Base-by-base conservation (phyloP, 306 rosid genomes). In the Psophocarpus tetragonolobus region DNA sequence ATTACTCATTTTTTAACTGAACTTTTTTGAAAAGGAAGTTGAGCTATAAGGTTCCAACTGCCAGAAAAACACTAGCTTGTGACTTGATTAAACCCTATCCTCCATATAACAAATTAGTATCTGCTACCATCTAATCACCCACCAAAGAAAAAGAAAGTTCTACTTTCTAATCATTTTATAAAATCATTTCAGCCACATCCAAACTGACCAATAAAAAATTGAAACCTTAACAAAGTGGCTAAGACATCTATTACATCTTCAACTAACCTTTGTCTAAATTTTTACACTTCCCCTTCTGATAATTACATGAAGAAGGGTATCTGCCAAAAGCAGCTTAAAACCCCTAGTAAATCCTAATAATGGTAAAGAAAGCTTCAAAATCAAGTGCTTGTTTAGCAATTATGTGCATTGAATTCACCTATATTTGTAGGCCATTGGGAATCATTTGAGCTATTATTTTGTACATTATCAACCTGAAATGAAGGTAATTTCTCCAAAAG, bases 81-180 rank as follows among this genome's bases (percentile, higher is more conserved):
- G 82, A 82, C 67, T 82, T 87, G 74, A 78, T 77, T 82, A 90
- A 82, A 80, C 90, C 74, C 77, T 53, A 57, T 71, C 62, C 85
- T 74, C 76, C 83, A 83, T 83, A 66, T 77, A 84, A 74, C 75
- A 50, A 79, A 79, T 76, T 48, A 73, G 54, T 71, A 64, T 74
- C 21, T 83, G 75, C 87, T 82, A 68, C 80, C 67, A 80, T 82
- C 82, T 60, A 76, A 82, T 78, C 77, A 80, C 77, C 84, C 80
- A 85, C 86, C 84, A 80, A 79, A 62, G 76, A 66, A 84, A 80
- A 80, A 60, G 78, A 77, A 80, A 80, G 77, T 75, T 82, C 78
- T 80, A 77, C 84, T 84, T 85, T 82, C 82, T 62, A 68, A 91
- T 82, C 76, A 80, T 84, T 78, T 79, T 58, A 33, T 41, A 50